Base-by-base conservation (phyloP, 2,329 filamentous ascomycete genomes). In the Hymenoscyphus scutula region DNA sequence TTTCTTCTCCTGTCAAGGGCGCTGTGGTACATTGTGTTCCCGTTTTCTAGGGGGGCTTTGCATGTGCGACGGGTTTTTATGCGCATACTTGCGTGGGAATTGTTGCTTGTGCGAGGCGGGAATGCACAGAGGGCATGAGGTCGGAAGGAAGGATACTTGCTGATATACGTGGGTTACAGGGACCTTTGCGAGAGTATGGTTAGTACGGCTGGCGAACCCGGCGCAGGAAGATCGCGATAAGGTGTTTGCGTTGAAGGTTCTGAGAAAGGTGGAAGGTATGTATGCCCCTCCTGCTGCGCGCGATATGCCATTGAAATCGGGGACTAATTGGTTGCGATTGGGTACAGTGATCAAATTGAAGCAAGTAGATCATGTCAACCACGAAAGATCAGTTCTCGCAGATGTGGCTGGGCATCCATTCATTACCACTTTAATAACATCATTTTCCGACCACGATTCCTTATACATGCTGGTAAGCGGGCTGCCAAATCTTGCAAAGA, bases 311-410 rank as follows among this genome's bases (percentile, higher is more conserved):
- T 19, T 59, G 45, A 30, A 29, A 48, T 23, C 7, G 19, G 19
- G 41, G 23, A 48, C 41, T 59, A 38, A 53, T 48, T 62, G 30
- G 61, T 67, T 38, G 58, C 58, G 64, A 62, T 34, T 65, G 56
- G n/a, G 56, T 71, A 55, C 72, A 84, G 88, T 95, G 53, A 89
- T 95, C 74, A 88, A 88, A 67, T 83, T 94, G 62, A 94, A 94
- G 80, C 91, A 95, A 74, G 88, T 94, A 69, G 90, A 94, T 77
- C 91, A 95, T 76, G 90, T 94, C 60, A 88, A 89, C 65, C 90
- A 93, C 76, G 91, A 95, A 80, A 88, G 90, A 70, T 84, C 87
- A 66, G 88, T 94, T 69, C 85, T 95, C 58, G 84, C 86, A 71
- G 87, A 90, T 67, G 89, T 94, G 56, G 87, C 89, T 55, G 90